Evolutionary conservation across 2,329 filamentous ascomycete genomes (phyloP), one percentile per base, ranked within the genome.

Genomic region (Acephala macrosclerotiorum): DNA sequence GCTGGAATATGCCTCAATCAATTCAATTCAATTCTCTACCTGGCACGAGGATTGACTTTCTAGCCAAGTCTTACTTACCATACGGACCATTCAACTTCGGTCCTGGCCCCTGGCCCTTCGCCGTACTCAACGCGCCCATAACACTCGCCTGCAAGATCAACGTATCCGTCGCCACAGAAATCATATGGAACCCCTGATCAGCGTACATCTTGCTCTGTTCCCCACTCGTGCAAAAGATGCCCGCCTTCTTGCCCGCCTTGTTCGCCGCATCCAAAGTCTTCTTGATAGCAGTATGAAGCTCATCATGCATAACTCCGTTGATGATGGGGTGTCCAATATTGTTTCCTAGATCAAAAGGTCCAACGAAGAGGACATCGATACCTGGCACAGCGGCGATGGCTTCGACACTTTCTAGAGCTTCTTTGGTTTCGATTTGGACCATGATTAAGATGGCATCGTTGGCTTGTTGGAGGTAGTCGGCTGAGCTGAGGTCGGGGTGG

Each of bases 401-500:
- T 38, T 90, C 87, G 0, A 90, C 83, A 14, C 78, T 77, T 0
- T 87, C 83, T 16, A 91, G 78, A 0, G 88, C 88, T 74, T 89
- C 87, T 66, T 80, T 79, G 0, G 89, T 90, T 78, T 91, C 89
- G 60, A 91, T 90, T 75, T 91, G 89, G 12, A 90, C 86, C 78
- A 90, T 88, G 18, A 86, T 89, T 65, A 91, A 74, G 25, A 91
- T 80, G 35, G 82, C 81, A 9, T 82, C 80, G 72, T 88, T 87
- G 56, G 85, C 85, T 61, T 85, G 81, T 70, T 85, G 81, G 59
- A 87, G 80, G 68, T 88, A 88, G 66, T 86, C 83, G 14, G 83
- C 82, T 66, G 84, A 81, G 12, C 78, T 81, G n/a, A 84, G 79
- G 8, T 78, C 74, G 0, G 82, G 79, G 42, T 76, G 74, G 72